Conservation (phyloP, 345 rosid species). For the Salix suchowensis region DNA sequence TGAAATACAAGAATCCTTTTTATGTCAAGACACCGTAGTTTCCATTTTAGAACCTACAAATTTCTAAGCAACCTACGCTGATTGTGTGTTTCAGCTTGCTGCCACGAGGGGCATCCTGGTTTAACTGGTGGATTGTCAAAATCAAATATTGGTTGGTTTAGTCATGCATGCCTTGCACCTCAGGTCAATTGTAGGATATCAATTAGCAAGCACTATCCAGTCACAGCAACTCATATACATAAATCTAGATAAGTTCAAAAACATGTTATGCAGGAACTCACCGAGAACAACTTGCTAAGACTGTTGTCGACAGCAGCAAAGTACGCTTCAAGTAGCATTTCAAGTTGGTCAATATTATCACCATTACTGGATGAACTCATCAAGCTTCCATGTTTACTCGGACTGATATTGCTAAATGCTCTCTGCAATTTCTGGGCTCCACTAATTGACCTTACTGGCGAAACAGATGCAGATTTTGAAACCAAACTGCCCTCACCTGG, state of each 20-base stretch:
- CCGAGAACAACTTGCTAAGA: slow-evolving; percentile 84
- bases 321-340: slow-evolving; percentile 94
- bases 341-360: slow-evolving; percentile 84
- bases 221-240: not conserved
- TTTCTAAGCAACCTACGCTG: not conserved
- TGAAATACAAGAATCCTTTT: not conserved
- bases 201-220: not conserved
- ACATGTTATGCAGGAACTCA: slow-evolving; percentile 12
- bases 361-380: slow-evolving; percentile 52
- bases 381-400: slow-evolving; percentile 65
- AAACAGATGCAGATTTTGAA: slow-evolving; percentile 84
- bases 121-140: not conserved
- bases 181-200: not conserved
- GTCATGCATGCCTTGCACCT: not conserved
- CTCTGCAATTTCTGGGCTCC: slow-evolving; percentile 66
- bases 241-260: not conserved
- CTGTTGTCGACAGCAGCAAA: slow-evolving; percentile 67
- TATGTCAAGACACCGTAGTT: not conserved
- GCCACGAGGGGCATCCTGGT: not conserved
- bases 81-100: not conserved
- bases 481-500: slow-evolving; percentile 26
- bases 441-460: slow-evolving; percentile 58
- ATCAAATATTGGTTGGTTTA: not conserved
- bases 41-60: not conserved
- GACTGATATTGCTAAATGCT: slow-evolving; percentile 70